Base-by-base conservation (phyloP, 371 early-diverging fungal species). In the Syncephalastrum racemosum region DNA sequence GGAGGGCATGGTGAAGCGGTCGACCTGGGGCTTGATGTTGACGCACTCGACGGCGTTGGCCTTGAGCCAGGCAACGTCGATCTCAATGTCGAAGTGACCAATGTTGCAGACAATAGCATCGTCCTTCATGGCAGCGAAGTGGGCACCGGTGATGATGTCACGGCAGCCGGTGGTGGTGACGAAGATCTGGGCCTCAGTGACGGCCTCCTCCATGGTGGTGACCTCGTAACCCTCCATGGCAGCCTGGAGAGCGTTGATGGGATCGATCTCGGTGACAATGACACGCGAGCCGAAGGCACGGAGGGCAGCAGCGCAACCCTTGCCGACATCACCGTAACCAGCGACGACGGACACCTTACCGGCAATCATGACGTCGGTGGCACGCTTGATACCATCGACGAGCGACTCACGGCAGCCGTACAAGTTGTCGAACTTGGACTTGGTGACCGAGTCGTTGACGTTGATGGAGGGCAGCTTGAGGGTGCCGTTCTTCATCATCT, bases 281-380 rank as follows among this genome's bases (percentile, higher is more conserved):
- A 99, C 99, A 79, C 97, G 93, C 64, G 98, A 92, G 65, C 99
- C 99, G 94, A 99, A 95, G 68, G 96, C 97, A 77, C 92, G 88
- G 74, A 99, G 92, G 61, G 99, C 96, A 71, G 90, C 93, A 68
- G 98, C 98, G 79, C 98, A 97, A 67, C 99, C 99, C 90, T 99
- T 99, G 71, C 99, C 99, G 74, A 99, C 99, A 85, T 98, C 99
- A 83, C 99, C 98, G 86, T 95, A 98, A 78, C 99, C 98, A 74
- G 97, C 98, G 60, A 98, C 96, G 63, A 97, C 92, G 56, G 96
- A 89, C 41, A 97, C 93, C 88, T 99, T 98, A 67, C 99, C 99
- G 70, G 99, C 99, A 76, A 99, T 99, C 98, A 98, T 98, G 68
- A 96, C 97, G 80, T 98, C 99, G 66, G 99, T 99, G 73, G 98